Base-by-base conservation (phyloP, 305 asterid species). In the Solanum hybrid region DNA sequence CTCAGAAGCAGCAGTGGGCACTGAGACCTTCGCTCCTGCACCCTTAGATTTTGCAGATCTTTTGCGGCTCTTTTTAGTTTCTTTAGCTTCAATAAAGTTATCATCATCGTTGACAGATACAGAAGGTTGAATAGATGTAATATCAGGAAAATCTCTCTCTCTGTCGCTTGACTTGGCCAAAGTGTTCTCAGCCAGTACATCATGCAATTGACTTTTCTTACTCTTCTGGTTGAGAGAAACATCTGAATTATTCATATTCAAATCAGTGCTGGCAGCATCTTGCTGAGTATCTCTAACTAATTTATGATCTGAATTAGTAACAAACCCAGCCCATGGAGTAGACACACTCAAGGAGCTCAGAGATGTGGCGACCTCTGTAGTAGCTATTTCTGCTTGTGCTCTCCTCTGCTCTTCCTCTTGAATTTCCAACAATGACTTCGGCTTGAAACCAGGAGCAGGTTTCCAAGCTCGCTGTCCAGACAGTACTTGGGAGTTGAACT, bases 381-480 rank as follows among this genome's bases (percentile, higher is more conserved):
- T 92, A 76, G 88, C 91, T 76, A 90, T 88, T 91, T 93, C 95
- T 85, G 89, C 93, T 56, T 45, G 93, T 72, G 96, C 95, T 93
- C 95, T 94, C 89, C 94, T 92, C 93, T 95, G 96, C 92, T 96
- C 98, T 93, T 96, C 99, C 93, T 92, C 95, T 85, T 96, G 99
- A 90, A 96, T 96, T 91, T 96, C 98, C 79, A 95, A 87, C 15
- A 96, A 88, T 34, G 98, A 95, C 91, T 94, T 96, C 10, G 98
- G 97, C 92, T 93, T 96, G 91, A 96, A 95, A 89, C 98, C 98
- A 89, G 99, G 96, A 89, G 99, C 97, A 88, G 95, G 96, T 92
- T 96, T 96, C 99, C 99, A 96, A 79, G 95, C 97, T 72, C 96
- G 94, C 79, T 90, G 94, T 77, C 92, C 94, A 89, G 92, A 42